Evolutionary conservation across 305 asterid species (phyloP).

Genomic region (Fraxinus platypoda): DNA sequence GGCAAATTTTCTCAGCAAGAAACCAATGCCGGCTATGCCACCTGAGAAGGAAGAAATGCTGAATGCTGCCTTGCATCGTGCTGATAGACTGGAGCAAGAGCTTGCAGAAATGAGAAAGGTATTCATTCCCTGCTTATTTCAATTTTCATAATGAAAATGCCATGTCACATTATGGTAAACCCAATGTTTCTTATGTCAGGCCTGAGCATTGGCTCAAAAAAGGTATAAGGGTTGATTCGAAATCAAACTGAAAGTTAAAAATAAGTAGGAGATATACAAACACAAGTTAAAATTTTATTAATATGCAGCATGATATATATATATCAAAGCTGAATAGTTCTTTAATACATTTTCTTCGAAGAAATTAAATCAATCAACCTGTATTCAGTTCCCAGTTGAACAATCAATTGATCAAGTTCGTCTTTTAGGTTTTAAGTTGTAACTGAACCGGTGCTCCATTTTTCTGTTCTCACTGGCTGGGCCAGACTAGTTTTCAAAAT

Average conservation of each 20-base stretch:
- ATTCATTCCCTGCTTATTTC: background rate
- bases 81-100: conserved; percentile 70
- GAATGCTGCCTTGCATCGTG: conserved; percentile 54
- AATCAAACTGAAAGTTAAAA: background rate
- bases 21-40: conserved; percentile 49
- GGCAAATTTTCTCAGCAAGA: conserved; percentile 38
- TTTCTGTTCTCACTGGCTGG: background rate
- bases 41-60: conserved; percentile 84
- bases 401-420: background rate
- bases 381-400: background rate
- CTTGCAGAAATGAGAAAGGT: conserved; percentile 75
- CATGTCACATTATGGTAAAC: background rate
- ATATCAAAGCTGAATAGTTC: background rate
- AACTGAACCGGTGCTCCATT: background rate
- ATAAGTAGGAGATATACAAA: background rate
- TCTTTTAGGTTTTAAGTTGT: background rate
- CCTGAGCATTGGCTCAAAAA: background rate
- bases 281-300: background rate
- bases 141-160: background rate
- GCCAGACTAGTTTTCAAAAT: background rate
- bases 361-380: background rate
- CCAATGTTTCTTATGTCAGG: background rate
- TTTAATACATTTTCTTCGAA: background rate
- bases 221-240: background rate
- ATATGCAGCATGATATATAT: too few relatives aligned